Base-by-base conservation (phyloP, 139 green algal species). In the Picochlorum sp. region DNA sequence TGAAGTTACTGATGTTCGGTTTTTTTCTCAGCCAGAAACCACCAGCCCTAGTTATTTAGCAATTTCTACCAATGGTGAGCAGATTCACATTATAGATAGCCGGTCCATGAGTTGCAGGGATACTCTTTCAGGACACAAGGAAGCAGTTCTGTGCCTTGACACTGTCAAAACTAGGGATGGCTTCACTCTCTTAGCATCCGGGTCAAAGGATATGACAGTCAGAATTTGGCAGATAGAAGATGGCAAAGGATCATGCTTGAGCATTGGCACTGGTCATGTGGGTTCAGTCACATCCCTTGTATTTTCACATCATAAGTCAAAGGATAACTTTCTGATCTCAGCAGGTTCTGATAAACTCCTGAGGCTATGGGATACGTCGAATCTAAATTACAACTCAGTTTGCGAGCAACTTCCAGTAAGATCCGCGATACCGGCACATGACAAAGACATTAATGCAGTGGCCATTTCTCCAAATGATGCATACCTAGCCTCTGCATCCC, bases 361-460 rank as follows among this genome's bases (percentile, higher is more conserved):
- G 4, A 93, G 94, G 69, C 73, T 92, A 39, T 96, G 89, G 89
- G 83, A 89, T 61, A 53, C 73, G 7, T 39, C 45, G 16, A 37
- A 47, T 24, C 37, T 74, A 36, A 28, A 16, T 3, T 3, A 44
- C 2, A 58, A 69, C 26, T 40, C 37, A 1, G 33, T 33, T 14
- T n/a, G 14, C 10, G 26, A 36, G 22, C 36, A 24, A 33, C 25
- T 43, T 20, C 49, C 12, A 36, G 32, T 3, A 20, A 57, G 24
- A 4, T 80, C 91, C 6, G 85, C 83, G 7, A 82, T 89, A n/a
- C 78, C 83, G 18, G 93, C 83, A 2, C 93, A 99, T 64, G 90
- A 96, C 68, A 98, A 98, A 76, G 88, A 96, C 63, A 85, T 99
- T 64, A 98, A 99, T 55, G 69, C 70, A 0, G 70, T 97, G 22